A percentile compares a stretch with the other conserved stretches of the same genome.
Evolutionary conservation across 768 basidiomycete genomes (phyloP).

Genomic region (Phlebiopsis gigantea): DNA sequence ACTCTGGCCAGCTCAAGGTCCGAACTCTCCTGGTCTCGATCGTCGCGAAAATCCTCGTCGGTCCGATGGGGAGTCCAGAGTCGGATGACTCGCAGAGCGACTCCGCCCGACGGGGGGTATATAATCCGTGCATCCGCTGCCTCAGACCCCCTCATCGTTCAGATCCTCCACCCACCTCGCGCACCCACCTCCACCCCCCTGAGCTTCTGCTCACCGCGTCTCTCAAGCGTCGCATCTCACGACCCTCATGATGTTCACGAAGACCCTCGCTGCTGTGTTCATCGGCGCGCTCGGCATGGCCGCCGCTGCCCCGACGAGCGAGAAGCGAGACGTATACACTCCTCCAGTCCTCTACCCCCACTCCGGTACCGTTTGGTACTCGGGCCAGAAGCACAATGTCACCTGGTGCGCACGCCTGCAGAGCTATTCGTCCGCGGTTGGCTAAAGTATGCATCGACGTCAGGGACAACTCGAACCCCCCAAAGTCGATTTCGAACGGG

Average conservation of each 20-base stretch:
- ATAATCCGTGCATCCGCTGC: not conserved
- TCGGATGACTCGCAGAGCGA: no score
- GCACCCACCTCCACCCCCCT: not conserved
- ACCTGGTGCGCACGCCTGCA: conserved; percentile 35
- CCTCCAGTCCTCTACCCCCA: conserved; percentile 44
- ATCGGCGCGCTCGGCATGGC: not conserved
- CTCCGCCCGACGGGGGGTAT: not conserved
- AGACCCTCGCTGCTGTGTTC: conserved; percentile 2
- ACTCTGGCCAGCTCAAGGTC: no score
- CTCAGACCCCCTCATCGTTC: not conserved
- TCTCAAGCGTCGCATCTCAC: not conserved
- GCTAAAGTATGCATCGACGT: not conserved
- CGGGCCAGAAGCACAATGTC: conserved; percentile 40
- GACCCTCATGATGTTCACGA: conserved; percentile 1
- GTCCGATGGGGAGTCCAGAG: no score
- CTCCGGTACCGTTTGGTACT: conserved; percentile 37
- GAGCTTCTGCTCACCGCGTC: not conserved
- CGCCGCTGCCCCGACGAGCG: not conserved
- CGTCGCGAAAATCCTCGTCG: no score
- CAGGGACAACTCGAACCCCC: conserved; percentile 38
- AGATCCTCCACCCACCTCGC: not conserved
- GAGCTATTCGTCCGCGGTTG: not conserved
- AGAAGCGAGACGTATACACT: conserved; percentile 39
- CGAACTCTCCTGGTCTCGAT: no score
- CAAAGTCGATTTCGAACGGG: conserved; percentile 35